phyloP scores from a whole-genome alignment of 805 yeast species.

The Candida ipomoeae region DNA sequence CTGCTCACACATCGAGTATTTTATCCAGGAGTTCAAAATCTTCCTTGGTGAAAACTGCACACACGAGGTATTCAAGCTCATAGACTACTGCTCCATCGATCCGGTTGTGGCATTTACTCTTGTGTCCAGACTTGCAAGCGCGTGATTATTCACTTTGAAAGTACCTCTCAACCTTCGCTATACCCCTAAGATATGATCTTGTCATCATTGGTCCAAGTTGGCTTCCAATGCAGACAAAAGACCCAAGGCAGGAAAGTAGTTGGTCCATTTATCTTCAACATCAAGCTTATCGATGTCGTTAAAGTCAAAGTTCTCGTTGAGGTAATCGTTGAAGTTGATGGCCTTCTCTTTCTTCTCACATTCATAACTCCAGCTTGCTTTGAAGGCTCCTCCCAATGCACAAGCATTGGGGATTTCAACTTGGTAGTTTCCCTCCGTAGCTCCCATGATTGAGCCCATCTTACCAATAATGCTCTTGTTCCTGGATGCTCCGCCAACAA shows the following conservation, averaged over 20 bases:
- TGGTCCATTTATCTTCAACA: conserved; percentile 43
- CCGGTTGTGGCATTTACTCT: conserved; percentile 29
- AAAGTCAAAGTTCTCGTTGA: conserved; percentile 37
- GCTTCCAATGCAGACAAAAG: conserved; percentile 46
- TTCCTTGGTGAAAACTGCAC: conserved; percentile 16
- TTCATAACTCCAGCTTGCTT: conserved; percentile 68
- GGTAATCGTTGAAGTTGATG: conserved; percentile 43
- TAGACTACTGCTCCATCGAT: conserved; percentile 25
- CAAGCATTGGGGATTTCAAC: conserved; percentile 85
- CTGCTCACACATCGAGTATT: conserved; percentile 23
- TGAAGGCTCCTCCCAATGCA: conserved; percentile 87
- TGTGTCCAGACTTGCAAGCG: conserved; percentile 22
- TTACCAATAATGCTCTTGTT: conserved; percentile 64
- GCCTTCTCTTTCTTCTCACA: conserved; percentile 29
- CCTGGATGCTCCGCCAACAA: conserved; percentile 85
- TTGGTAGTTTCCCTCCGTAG: conserved; percentile 58
- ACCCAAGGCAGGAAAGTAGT: conserved; percentile 51
- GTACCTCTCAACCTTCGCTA: neutral
- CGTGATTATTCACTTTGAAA: no score
- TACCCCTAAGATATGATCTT: neutral
- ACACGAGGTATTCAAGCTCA: conserved; percentile 15
- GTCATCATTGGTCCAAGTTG: conserved; percentile 8
- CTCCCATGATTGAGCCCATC: conserved; percentile 69
- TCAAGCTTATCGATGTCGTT: conserved; percentile 42
- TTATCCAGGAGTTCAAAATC: conserved; percentile 19